These are phyloP conservation scores for Trichoderma citrinoviride DNA, from an alignment of 2,329 filamentous ascomycete species.

Conservation along the genomic window DNA sequence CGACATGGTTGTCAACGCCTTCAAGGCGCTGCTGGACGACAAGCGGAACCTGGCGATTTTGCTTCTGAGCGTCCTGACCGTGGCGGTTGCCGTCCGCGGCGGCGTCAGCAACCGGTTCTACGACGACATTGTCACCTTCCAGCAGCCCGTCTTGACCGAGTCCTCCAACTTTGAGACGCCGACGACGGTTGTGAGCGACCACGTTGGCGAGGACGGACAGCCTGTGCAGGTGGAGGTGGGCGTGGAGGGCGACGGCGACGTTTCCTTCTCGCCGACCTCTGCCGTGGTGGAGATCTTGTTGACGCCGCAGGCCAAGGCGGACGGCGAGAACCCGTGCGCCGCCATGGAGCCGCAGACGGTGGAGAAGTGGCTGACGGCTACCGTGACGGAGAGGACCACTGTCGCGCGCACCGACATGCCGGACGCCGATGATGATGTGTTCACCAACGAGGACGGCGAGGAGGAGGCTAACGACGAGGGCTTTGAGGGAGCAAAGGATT, in stretches of 20 bases:
- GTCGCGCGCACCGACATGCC: conserved; percentile 28
- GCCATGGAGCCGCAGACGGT: conserved; percentile 20
- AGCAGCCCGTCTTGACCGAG: conserved; percentile 34
- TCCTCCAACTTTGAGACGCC: conserved; percentile 22
- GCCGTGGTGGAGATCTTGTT: background rate
- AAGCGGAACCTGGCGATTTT: conserved; percentile 59
- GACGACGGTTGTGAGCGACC: background rate
- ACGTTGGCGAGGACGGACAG: background rate
- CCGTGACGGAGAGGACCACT: conserved; percentile 35
- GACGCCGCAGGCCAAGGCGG: conserved; percentile 17
- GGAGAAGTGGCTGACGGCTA: conserved; percentile 24
- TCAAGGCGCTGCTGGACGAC: conserved; percentile 54
- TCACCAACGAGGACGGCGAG: background rate
- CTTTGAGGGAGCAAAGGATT: background rate
- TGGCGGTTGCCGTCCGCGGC: conserved; percentile 47
- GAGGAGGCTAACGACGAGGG: conserved; percentile 19
- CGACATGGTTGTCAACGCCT: conserved; percentile 54
- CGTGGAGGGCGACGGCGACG: background rate
- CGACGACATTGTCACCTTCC: conserved; percentile 26
- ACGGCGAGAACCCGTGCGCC: conserved; percentile 17
- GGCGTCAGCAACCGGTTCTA: conserved; percentile 18
- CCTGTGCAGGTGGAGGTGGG: background rate
- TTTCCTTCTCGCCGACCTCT: conserved; percentile 9
- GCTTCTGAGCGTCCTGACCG: conserved; percentile 51
- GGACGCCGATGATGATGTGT: conserved; percentile 20